Conservation (phyloP, 305 asterid species). For the Fraxinus greggii region DNA sequence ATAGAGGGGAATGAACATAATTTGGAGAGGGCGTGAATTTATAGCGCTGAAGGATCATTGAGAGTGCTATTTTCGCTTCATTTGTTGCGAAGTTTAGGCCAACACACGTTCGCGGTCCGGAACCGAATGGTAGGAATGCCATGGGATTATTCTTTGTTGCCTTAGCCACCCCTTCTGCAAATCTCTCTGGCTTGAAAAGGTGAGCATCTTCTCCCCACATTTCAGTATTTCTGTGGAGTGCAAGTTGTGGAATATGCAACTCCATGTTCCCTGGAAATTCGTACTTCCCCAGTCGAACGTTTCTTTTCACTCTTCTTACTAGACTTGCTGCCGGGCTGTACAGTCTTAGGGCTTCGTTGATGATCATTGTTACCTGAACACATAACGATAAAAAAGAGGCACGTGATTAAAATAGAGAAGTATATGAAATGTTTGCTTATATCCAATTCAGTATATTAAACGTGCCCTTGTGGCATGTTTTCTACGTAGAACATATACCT, state of each 20-base stretch:
- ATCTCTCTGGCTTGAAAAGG: constrained; percentile 55
- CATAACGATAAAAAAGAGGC: background rate
- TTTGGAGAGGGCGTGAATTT: constrained; percentile 42
- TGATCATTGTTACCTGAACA: constrained; percentile 33
- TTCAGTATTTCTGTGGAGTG: constrained; percentile 39
- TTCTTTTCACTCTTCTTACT: constrained; percentile 27
- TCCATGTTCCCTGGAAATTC: constrained; percentile 45
- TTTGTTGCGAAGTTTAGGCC: constrained; percentile 50
- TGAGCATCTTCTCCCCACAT: constrained; percentile 60
- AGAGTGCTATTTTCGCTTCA: constrained; percentile 50
- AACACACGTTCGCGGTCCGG: constrained; percentile 55
- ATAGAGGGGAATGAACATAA: constrained; percentile 47
- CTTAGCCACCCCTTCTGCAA: constrained; percentile 50
- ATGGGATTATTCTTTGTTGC: constrained; percentile 43
- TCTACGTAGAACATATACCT: background rate
- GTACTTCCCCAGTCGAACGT: constrained; percentile 36
- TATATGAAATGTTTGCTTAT: background rate
- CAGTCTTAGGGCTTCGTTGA: constrained; percentile 51
- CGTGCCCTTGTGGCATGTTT: background rate
- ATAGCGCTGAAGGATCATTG: constrained; percentile 55
- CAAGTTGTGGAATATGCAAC: constrained; percentile 36
- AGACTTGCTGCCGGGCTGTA: constrained; percentile 40
- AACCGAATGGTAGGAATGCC: constrained; percentile 54
- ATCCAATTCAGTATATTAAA: background rate
- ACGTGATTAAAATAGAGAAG: background rate